Evolutionary conservation across 257 asterid genomes (phyloP).

Genomic region (Rhazya stricta): DNA sequence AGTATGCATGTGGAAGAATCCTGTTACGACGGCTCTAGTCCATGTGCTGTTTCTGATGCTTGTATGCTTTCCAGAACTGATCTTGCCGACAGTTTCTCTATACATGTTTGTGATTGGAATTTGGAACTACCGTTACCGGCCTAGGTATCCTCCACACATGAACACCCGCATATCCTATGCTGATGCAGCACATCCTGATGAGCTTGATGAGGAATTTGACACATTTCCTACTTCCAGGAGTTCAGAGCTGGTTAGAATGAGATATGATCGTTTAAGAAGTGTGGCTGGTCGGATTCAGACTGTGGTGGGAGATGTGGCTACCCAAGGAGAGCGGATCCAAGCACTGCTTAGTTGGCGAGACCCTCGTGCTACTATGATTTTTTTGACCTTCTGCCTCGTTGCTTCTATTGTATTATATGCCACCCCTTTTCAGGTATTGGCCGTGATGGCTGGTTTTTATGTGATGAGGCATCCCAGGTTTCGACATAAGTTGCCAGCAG

Average conservation of each 20-base stretch:
- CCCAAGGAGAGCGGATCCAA: slow-evolving; percentile 87
- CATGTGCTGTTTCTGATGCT: slow-evolving; percentile 75
- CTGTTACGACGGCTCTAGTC: slow-evolving; percentile 63
- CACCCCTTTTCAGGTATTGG: slow-evolving; percentile 57
- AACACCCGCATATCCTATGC: slow-evolving; percentile 67
- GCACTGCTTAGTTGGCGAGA: slow-evolving; percentile 91
- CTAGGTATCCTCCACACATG: slow-evolving; percentile 90
- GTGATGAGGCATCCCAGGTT: slow-evolving; percentile 83
- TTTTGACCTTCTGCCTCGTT: slow-evolving; percentile 50
- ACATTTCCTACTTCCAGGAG: slow-evolving; percentile 55
- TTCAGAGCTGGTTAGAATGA: slow-evolving; percentile 55
- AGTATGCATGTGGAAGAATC: slow-evolving; percentile 73
- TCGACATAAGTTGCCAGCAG: slow-evolving; percentile 64
- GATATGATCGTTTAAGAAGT: slow-evolving; percentile 75
- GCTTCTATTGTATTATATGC: slow-evolving; percentile 55
- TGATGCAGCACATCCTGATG: slow-evolving; percentile 65
- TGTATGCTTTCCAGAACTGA: slow-evolving; percentile 61
- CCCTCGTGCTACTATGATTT: slow-evolving; percentile 75
- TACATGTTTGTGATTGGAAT: slow-evolving; percentile 76
- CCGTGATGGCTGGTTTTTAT: slow-evolving; percentile 43
- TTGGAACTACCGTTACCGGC: slow-evolving; percentile 71
- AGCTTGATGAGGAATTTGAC: slow-evolving; percentile 92
- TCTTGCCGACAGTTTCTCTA: slow-evolving; percentile 62
- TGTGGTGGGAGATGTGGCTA: slow-evolving; percentile 71
- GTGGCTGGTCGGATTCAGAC: slow-evolving; percentile 83